Base-by-base conservation (phyloP, 2,329 filamentous ascomycete species). In the Colletotrichum sansevieriae region DNA sequence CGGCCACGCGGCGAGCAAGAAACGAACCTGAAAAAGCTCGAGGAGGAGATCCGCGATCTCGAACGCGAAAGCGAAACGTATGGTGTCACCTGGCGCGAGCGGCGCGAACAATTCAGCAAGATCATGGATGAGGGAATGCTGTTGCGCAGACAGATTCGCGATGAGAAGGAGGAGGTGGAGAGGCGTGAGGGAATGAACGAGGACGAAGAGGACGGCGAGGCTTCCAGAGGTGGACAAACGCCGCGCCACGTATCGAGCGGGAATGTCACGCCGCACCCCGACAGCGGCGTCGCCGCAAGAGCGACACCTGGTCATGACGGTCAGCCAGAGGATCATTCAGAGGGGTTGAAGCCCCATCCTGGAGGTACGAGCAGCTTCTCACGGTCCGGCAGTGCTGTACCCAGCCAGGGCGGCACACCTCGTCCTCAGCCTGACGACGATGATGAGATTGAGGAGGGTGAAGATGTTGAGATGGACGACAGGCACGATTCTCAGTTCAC, bases 141-240 rank as follows among this genome's bases (percentile, higher is more conserved):
- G 71, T 86, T 98, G 78, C 85, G 95, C 66, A 87, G 93, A 56
- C 85, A 97, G 78, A 97, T 98, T 75, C 90, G 94, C 70, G 95
- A 97, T 75, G 95, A 98, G 84, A 97, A 97, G 81, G 95, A 97
- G 78, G 94, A 97, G 80, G 93, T 96, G 0, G 94, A 97, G 80
- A 85, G 93, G 47, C 88, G 94, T 63, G 94, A 97, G 78, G 94
- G 93, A 35, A 94, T 94, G 89, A 87, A 89, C 65, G 90, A 89
- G 72, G 90, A 89, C 55, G 87, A 91, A 73, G 89, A 90, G 35
- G 84, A 85, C 13, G 86, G 79, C 6, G 86, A 86, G 63, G 79
- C 79, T 3, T 78, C 81, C 22, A 76, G 79, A 37, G 81, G 79
- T 2, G 86, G 83, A 11, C 81, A 83, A 51, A 88, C 85, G 43